A percentile compares a stretch with the other conserved stretches of the same genome.
Evolutionary conservation across 169 alveolate genomes (phyloP).

Genomic region (Plasmodium inui): DNA sequence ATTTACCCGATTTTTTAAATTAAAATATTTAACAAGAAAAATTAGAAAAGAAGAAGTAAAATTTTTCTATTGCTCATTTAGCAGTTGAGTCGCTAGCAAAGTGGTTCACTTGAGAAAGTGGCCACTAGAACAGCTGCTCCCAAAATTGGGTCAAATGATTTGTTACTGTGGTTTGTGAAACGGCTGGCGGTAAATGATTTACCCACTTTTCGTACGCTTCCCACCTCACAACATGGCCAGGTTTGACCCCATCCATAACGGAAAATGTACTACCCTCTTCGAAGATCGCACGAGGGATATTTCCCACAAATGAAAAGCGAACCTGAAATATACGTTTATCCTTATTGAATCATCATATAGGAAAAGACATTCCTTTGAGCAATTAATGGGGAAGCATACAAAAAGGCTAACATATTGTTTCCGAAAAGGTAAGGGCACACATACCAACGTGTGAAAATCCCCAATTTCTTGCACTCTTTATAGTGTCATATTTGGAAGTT

Average conservation of each 20-base stretch:
- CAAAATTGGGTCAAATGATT: background rate
- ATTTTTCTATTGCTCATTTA: background rate
- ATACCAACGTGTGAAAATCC: background rate
- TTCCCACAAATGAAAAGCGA: background rate
- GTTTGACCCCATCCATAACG: background rate
- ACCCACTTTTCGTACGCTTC: background rate
- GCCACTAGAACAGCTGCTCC: background rate
- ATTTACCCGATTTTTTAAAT: slow-evolving; percentile 32
- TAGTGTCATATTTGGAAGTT: background rate
- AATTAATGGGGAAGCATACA: background rate
- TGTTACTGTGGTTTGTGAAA: background rate
- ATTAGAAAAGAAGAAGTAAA: slow-evolving; percentile 2
- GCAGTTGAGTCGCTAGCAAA: background rate
- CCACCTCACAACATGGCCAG: background rate
- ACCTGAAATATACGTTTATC: background rate
- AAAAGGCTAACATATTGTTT: background rate
- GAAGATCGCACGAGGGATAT: background rate
- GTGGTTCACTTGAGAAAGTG: background rate
- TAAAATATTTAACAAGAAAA: slow-evolving; percentile 12
- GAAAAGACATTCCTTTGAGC: background rate
- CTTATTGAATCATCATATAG: background rate
- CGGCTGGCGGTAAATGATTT: background rate
- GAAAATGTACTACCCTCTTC: background rate
- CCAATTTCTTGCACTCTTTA: background rate
- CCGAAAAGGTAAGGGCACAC: background rate